These are phyloP conservation scores for Rhododendron henanense DNA, from an alignment of 148 eudicot species.

Conservation along the genomic window DNA sequence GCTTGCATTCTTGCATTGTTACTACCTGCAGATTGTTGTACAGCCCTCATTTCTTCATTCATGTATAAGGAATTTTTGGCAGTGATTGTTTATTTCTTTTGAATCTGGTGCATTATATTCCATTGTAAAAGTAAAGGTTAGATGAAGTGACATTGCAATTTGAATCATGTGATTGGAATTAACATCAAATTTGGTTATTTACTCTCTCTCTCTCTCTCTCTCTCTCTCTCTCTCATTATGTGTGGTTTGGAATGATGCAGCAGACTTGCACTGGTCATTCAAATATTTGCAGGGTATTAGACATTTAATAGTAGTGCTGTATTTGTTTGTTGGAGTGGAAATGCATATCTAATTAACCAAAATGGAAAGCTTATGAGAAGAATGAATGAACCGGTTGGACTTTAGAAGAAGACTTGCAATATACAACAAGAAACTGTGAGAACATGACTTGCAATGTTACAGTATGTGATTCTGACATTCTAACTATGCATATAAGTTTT, in stretches of 20 bases:
- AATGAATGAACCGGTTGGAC: neutral
- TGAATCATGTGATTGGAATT: conserved; percentile 5
- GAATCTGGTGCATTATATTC: neutral
- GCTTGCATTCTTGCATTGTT: conserved; percentile 19
- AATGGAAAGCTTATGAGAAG: no score
- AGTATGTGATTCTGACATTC: no score
- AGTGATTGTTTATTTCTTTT: conserved; percentile 5
- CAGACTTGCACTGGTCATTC: neutral
- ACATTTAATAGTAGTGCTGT: neutral
- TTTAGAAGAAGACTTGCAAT: neutral
- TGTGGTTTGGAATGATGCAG: neutral
- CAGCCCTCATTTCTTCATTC: conserved; percentile 59
- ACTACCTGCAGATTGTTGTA: conserved; percentile 42
- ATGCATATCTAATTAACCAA: neutral
- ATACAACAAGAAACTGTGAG: no score
- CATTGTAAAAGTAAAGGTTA: conserved; percentile 14
- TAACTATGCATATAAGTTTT: no score
- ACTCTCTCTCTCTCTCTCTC: neutral
- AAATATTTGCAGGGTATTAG: neutral
- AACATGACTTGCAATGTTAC: no score
- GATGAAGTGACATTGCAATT: neutral
- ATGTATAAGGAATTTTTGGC: conserved; percentile 47
- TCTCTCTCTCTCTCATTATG: neutral
- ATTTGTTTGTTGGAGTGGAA: neutral
- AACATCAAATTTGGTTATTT: neutral